Evolutionary conservation across 345 rosid genomes (phyloP).

Genomic region (Clarkia xantiana): DNA sequence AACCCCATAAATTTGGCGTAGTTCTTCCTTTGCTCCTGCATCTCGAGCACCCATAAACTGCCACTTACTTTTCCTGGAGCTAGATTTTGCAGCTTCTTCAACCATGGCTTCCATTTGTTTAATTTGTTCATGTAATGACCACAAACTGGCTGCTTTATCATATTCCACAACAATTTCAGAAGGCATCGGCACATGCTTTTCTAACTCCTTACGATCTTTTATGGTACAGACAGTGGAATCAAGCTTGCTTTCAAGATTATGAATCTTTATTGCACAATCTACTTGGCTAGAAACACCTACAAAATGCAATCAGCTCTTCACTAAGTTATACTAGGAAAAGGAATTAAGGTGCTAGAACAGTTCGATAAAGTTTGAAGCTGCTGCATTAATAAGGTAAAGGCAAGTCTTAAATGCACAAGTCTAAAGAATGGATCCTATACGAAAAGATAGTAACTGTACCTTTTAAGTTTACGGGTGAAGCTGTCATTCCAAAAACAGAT

Average conservation of each 20-base stretch:
- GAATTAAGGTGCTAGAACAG: too few relatives aligned
- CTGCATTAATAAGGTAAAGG: too few relatives aligned
- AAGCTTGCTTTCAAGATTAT: constrained; percentile 93
- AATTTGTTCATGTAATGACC: constrained; percentile 91
- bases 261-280: constrained; percentile 92
- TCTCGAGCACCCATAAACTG: constrained; percentile 99
- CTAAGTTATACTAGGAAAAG: neutral
- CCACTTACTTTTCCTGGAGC: constrained; percentile 91
- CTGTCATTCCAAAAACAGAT: constrained; percentile 96
- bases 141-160: constrained; percentile 88
- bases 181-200: constrained; percentile 96
- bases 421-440: neutral
- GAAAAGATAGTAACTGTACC: constrained; percentile 29
- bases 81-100: constrained; percentile 85
- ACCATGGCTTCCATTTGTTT: constrained; percentile 81
- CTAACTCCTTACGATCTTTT: constrained; percentile 90
- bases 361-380: too few relatives aligned
- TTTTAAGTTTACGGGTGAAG: constrained; percentile 94
- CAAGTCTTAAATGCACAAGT: neutral
- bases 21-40: constrained; percentile 94
- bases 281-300: constrained; percentile 95
- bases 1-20: constrained; percentile 91
- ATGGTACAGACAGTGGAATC: constrained; percentile 85
- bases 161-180: constrained; percentile 79
- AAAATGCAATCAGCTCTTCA: constrained; percentile 4